Evolutionary conservation across 1,284 basidiomycete genomes (phyloP), one percentile per base, ranked within the genome.

Genomic region (Tranzscheliella williamsii): DNA sequence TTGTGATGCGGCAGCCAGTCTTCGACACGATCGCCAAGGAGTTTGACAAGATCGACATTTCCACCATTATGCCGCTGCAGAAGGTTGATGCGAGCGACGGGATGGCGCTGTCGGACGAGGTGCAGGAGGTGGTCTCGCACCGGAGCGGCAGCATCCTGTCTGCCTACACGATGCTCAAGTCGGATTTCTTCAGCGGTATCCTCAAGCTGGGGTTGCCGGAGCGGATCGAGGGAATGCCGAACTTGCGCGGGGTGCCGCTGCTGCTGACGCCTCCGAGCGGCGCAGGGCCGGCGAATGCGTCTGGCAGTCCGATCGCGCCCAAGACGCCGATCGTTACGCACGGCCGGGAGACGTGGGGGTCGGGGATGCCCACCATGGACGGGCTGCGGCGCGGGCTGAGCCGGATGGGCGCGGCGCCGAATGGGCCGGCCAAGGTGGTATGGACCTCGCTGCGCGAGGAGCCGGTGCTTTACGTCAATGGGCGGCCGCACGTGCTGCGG

Each of bases 21-120:
- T 91, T 98, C 79, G 88, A 88, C 73, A 99, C 95, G 0, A 93
- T 98, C 55, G 86, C 94, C 78, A 91, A 90, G 60, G 95, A 98
- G 67, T 83, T 98, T 34, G 80, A 86, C 31, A 83, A 83, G n/a
- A 87, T 90, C 27, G 87, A 88, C 13, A 78, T 91, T 34, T 84
- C 88, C 47, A 87, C 89, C 1, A 80, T 99, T 49, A 89, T 87
- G 61, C 93, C 94, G 4, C 81, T 98, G 11, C 88, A 90, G 58
- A 77, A 72, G 36, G 62, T 72, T 11, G 69, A 70, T 16, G 83
- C 55, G n/a, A 66, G 68, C 35, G 85, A 88, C 49, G 87, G 87
- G 15, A 84, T 90, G 70, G 91, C 91, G 7, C 84, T 89, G 40
- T 72, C 75, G 48, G 67, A 73, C 35, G 74, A 76, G 51, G 73